Conservation (phyloP, 2,329 filamentous ascomycete genomes). For the Plenodomus biglobosus region DNA sequence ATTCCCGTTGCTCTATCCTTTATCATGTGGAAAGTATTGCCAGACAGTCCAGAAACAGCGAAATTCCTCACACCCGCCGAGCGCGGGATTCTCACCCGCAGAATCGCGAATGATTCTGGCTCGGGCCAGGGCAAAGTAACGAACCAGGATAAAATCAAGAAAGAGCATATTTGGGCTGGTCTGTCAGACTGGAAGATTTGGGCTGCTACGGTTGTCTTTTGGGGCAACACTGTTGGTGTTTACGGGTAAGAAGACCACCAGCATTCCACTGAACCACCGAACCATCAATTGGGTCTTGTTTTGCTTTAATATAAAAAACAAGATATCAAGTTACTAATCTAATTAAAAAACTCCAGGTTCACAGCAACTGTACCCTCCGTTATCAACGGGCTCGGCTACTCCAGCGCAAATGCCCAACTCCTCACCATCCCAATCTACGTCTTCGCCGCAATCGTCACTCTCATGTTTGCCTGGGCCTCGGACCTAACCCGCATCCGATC, state of each 20-base stretch:
- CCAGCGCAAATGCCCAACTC: constrained; percentile 45
- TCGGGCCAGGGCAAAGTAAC: constrained; percentile 49
- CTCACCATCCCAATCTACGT: constrained; percentile 49
- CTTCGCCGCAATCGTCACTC: constrained; percentile 45
- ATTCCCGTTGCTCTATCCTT: constrained; percentile 45
- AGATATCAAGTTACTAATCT: no score
- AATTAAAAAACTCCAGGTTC: constrained; percentile 31
- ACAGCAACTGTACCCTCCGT: constrained; percentile 47
- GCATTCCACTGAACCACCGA: not conserved
- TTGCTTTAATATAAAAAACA: no score
- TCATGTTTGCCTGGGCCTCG: constrained; percentile 51
- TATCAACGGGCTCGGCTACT: constrained; percentile 48
- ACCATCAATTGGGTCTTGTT: no score
- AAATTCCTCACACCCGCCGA: constrained; percentile 39
- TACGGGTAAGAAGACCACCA: constrained; percentile 31
- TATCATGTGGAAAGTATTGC: constrained; percentile 56
- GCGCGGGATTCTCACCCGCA: constrained; percentile 35
- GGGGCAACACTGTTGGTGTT: constrained; percentile 43
- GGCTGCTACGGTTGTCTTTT: constrained; percentile 42
- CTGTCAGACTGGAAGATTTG: constrained; percentile 46
- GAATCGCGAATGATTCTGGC: constrained; percentile 48
- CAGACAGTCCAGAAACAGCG: constrained; percentile 52
- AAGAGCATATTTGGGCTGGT: constrained; percentile 53
- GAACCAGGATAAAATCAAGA: constrained; percentile 53
- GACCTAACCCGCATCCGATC: constrained; percentile 57